These are phyloP conservation scores for Xerocomellus dryophilus DNA, from an alignment of 768 basidiomycete genomes.

Conservation along the genomic window DNA sequence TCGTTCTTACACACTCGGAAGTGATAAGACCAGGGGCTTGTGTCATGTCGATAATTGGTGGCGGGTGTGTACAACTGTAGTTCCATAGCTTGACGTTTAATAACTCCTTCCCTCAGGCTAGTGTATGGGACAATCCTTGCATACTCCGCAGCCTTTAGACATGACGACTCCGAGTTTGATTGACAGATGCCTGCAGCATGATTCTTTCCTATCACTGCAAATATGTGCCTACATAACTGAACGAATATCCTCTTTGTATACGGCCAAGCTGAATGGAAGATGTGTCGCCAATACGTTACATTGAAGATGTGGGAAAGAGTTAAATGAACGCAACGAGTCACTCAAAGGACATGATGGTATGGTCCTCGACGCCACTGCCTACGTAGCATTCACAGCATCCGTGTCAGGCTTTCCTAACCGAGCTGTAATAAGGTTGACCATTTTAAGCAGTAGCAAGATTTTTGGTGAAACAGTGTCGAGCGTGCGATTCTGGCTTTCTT, in stretches of 20 bases:
- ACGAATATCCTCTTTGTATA: conserved; percentile 7
- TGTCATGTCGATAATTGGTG: conserved; percentile 92
- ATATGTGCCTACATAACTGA: conserved; percentile 17
- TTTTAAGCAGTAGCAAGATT: conserved; percentile 25
- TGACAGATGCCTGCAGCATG: conserved; percentile 23
- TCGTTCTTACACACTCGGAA: conserved; percentile 88
- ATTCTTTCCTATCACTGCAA: conserved; percentile 8
- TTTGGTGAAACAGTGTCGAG: conserved; percentile 27
- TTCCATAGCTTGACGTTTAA: neutral
- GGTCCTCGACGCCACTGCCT: neutral
- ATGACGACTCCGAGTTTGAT: conserved; percentile 81
- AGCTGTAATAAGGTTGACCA: conserved; percentile 31
- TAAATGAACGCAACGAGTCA: neutral
- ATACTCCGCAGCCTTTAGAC: conserved; percentile 79
- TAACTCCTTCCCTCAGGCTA: conserved; percentile 40
- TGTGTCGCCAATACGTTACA: neutral
- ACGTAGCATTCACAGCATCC: conserved; percentile 5
- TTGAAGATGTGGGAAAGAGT: neutral
- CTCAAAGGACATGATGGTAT: neutral
- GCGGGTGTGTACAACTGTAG: conserved; percentile 50
- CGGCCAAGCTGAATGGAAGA: neutral
- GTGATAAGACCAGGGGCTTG: conserved; percentile 83
- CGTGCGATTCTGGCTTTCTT: conserved; percentile 22
- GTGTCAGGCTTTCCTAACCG: conserved; percentile 23
- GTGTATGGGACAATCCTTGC: conserved; percentile 91